A percentile compares a stretch with the other conserved stretches of the same genome.
Conservation (phyloP, 441 rosid species). For the Isatis lusitanica region DNA sequence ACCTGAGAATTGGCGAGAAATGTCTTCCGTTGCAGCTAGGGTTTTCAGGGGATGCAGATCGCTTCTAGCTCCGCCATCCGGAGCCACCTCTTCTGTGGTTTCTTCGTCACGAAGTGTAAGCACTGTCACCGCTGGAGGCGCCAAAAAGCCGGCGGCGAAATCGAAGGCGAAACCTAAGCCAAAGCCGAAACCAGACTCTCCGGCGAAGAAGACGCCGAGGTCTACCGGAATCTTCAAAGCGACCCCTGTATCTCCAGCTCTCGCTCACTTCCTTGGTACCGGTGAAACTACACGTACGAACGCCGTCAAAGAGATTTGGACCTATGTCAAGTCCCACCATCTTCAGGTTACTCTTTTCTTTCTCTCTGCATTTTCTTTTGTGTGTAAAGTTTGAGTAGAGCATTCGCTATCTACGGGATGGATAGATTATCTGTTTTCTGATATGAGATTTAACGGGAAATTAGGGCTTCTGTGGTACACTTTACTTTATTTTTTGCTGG, state of each 20-base stretch:
- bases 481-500: neutral
- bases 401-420: neutral
- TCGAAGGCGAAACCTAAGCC: conserved; percentile 36
- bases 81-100: conserved; percentile 16
- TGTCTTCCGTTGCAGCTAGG: conserved; percentile 43
- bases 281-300: conserved; percentile 62
- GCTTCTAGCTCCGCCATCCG: conserved; percentile 46
- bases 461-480: neutral
- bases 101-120: conserved; percentile 21
- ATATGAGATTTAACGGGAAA: neutral
- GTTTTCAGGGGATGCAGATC: conserved; percentile 62
- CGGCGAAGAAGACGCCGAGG: conserved; percentile 22
- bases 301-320: conserved; percentile 76
- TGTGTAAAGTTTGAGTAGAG: neutral
- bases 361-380: neutral
- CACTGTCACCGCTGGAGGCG: conserved; percentile 11
- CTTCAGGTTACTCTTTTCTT: conserved; percentile 67
- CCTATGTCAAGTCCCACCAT: conserved; percentile 64
- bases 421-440: neutral
- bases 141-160: conserved; percentile 36
- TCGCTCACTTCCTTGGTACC: conserved; percentile 60
- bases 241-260: conserved; percentile 63
- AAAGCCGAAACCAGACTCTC: conserved; percentile 24
- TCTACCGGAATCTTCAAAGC: conserved; percentile 53
- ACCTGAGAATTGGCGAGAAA: neutral